Evolutionary conservation across 208 protist genomes (phyloP).

Genomic region (Crithidia acanthocephali): DNA sequence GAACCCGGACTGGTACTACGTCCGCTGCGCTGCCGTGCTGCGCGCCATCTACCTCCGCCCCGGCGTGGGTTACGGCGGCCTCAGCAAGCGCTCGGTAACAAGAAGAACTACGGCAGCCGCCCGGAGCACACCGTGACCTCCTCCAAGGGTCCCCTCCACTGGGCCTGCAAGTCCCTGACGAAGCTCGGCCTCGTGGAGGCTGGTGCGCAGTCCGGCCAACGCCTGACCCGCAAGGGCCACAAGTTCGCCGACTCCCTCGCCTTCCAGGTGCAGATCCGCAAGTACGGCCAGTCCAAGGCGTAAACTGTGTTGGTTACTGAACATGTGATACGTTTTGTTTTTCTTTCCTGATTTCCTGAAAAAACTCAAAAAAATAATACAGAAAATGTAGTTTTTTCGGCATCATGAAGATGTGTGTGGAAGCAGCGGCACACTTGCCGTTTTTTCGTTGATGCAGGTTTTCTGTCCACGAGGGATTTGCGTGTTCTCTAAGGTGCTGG

Average conservation of each 20-base stretch:
- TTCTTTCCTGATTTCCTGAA: slow-evolving; percentile 9
- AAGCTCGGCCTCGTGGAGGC: slow-evolving; percentile 93
- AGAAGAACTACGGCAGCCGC: slow-evolving; percentile 89
- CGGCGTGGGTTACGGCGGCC: slow-evolving; percentile 93
- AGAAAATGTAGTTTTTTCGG: background rate
- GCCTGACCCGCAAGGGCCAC: slow-evolving; percentile 94
- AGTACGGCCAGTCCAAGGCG: slow-evolving; percentile 17
- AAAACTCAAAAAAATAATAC: background rate
- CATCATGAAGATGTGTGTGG: too few species aligned
- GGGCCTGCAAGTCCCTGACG: slow-evolving; percentile 95
- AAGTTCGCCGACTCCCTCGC: slow-evolving; percentile 96
- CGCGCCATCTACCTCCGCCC: slow-evolving; percentile 97
- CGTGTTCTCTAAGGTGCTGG: too few species aligned
- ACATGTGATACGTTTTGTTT: slow-evolving; percentile 2
- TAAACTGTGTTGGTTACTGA: slow-evolving; percentile 21
- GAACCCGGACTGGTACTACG: slow-evolving; percentile 99
- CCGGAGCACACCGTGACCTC: slow-evolving; percentile 89
- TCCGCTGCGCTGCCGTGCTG: slow-evolving; percentile 96
- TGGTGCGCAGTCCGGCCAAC: slow-evolving; percentile 83
- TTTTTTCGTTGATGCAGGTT: too few species aligned
- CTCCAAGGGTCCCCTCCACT: slow-evolving; percentile 92
- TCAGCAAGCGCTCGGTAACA: slow-evolving; percentile 94
- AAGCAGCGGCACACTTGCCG: too few species aligned
- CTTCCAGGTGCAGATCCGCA: slow-evolving; percentile 85
- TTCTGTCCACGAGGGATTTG: too few species aligned